Percentiles rank a stretch among this genome's conserved stretches.
These are phyloP conservation scores for Mycogone perniciosa DNA, from an alignment of 2,329 filamentous ascomycete species.

Conservation along the genomic window DNA sequence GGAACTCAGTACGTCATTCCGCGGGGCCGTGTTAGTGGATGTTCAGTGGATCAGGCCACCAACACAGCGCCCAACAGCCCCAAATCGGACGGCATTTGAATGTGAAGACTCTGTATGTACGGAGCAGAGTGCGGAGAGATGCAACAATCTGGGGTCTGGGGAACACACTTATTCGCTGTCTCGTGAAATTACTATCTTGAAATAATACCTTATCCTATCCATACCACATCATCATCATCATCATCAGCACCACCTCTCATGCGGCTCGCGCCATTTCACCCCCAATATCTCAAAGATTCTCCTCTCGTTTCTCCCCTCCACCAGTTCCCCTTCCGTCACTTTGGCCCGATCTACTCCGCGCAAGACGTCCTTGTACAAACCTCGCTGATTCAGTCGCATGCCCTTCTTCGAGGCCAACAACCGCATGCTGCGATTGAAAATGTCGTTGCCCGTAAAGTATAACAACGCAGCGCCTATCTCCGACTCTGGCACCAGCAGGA, in stretches of 20 bases:
- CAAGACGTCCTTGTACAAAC: conserved; percentile 67
- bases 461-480: conserved; percentile 80
- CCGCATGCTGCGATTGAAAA: conserved; percentile 85
- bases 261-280: conserved; percentile 76
- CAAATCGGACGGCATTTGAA: neutral
- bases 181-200: neutral
- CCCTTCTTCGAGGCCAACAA: conserved; percentile 72
- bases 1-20: neutral
- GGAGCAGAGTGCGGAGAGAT: no score
- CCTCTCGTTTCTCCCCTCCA: conserved; percentile 71
- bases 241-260: conserved; percentile 65
- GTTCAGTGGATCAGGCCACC: neutral
- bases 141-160: neutral
- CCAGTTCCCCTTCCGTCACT: conserved; percentile 59
- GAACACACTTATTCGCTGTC: no score
- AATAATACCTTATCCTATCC: neutral
- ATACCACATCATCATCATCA: neutral
- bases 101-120: neutral
- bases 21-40: neutral
- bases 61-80: no score
- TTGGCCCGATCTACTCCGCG: conserved; percentile 51
- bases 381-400: conserved; percentile 80
- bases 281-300: conserved; percentile 75
- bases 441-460: conserved; percentile 95
- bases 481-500: conserved; percentile 72